A percentile compares a stretch with the other conserved stretches of the same genome.
Evolutionary conservation across 176 grass and related monocot species (phyloP).

Genomic region (Olyra latifolia): DNA sequence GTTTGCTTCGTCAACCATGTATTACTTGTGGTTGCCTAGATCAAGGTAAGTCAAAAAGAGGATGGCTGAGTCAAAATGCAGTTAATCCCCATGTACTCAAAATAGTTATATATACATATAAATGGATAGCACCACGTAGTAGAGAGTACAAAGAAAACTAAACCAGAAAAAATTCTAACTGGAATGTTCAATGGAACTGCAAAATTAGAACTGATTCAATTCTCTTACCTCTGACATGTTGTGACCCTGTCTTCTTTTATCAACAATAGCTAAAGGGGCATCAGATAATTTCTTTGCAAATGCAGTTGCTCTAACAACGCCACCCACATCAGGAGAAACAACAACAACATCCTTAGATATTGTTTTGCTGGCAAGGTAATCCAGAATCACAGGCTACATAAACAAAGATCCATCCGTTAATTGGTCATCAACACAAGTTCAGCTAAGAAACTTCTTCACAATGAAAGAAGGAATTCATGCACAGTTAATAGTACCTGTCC

Average conservation of each 20-base stretch:
- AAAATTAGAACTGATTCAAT: background rate
- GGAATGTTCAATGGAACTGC: background rate
- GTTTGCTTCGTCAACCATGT: background rate
- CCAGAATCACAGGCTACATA: conserved; percentile 92
- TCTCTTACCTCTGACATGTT: conserved; percentile 74
- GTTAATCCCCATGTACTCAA: background rate
- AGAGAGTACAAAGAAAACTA: background rate
- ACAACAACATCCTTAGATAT: conserved; percentile 91
- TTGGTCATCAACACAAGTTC: background rate
- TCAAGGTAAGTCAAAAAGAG: background rate
- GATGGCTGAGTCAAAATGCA: background rate
- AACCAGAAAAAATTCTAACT: background rate
- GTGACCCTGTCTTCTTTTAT: conserved; percentile 98
- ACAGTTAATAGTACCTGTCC: conserved; percentile 62
- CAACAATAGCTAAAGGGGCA: conserved; percentile 89
- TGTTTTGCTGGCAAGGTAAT: conserved; percentile 90
- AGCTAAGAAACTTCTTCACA: background rate
- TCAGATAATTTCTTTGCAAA: conserved; percentile 94
- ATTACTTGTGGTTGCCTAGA: background rate
- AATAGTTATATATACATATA: background rate
- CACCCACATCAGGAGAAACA: conserved; percentile 96
- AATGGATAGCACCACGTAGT: background rate
- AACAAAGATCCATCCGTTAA: background rate
- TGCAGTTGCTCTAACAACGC: conserved; percentile 81
- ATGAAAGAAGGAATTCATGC: background rate